Conservation (phyloP, 768 basidiomycete genomes). For the Mycena epipterygia region DNA sequence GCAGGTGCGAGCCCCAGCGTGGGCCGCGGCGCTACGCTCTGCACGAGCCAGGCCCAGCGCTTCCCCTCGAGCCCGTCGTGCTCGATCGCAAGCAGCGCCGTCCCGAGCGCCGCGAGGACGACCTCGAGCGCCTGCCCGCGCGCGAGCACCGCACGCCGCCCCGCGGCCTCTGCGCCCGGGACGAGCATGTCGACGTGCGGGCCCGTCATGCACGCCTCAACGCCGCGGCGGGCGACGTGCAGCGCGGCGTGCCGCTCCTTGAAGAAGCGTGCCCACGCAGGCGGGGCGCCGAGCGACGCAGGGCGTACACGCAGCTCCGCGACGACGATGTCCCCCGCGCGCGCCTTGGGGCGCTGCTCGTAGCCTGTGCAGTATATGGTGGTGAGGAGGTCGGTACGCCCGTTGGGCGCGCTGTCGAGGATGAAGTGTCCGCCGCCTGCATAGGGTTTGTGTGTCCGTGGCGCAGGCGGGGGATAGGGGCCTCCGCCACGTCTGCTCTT, state of each 20-base stretch:
- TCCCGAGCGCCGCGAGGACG: conserved; percentile 31
- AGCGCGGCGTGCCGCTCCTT: conserved; percentile 38
- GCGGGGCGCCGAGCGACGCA: conserved; percentile 3
- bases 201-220: conserved; percentile 36
- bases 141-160: conserved; percentile 28
- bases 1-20: background rate
- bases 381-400: conserved; percentile 36
- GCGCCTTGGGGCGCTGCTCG: conserved; percentile 29
- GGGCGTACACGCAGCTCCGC: conserved; percentile 40
- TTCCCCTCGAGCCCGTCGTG: conserved; percentile 38
- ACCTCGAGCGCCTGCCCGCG: conserved; percentile 39
- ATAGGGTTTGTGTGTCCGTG: conserved; percentile 7
- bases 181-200: conserved; percentile 31
- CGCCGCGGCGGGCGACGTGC: conserved; percentile 37
- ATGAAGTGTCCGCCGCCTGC: conserved; percentile 40
- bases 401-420: conserved; percentile 32
- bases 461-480: background rate
- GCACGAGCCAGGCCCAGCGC: conserved; percentile 39
- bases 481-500: background rate
- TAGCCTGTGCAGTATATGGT: conserved; percentile 42
- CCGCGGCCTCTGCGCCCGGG: background rate
- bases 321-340: conserved; percentile 35
- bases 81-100: conserved; percentile 36
- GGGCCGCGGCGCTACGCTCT: background rate
- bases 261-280: conserved; percentile 38